phyloP scores from a whole-genome alignment of 768 basidiomycete species.

The Kondoa subrosea region DNA sequence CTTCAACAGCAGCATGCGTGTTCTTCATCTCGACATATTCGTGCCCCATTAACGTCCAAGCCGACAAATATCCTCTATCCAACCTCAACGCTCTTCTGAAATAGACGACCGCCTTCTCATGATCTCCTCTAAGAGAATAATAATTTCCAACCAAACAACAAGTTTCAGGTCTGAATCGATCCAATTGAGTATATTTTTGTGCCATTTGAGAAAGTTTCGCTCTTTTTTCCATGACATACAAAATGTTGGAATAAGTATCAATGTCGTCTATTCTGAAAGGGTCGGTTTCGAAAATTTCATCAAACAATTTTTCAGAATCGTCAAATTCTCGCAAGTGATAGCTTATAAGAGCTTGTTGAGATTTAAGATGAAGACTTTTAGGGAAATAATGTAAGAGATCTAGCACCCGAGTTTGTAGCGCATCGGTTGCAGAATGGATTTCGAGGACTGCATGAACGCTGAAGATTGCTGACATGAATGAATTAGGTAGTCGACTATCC shows the following conservation, averaged over 20 bases:
- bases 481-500: slow-evolving; percentile 39
- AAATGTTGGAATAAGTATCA: slow-evolving; percentile 87
- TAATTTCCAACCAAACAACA: slow-evolving; percentile 97
- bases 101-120: slow-evolving; percentile 89
- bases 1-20: slow-evolving; percentile 94
- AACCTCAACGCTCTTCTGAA: slow-evolving; percentile 88
- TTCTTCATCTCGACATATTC: slow-evolving; percentile 99
- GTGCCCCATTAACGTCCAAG: slow-evolving; percentile 98
- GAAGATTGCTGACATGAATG: slow-evolving; percentile 52
- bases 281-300: slow-evolving; percentile 58
- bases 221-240: slow-evolving; percentile 82
- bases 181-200: slow-evolving; percentile 70
- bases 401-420: slow-evolving; percentile 64
- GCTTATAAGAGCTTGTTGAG: slow-evolving; percentile 62
- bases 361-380: slow-evolving; percentile 66
- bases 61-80: slow-evolving; percentile 82
- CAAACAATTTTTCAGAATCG: slow-evolving; percentile 68
- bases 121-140: slow-evolving; percentile 79
- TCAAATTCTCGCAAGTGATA: slow-evolving; percentile 88
- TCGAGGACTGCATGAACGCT: slow-evolving; percentile 78
- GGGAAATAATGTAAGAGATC: slow-evolving; percentile 67
- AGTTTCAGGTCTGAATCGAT: slow-evolving; percentile 86
- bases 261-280: slow-evolving; percentile 86
- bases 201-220: slow-evolving; percentile 78
- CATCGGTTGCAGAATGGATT: slow-evolving; percentile 71